These are phyloP conservation scores for Heterobasidion annosum DNA, from an alignment of 1,284 basidiomycete species.

Conservation along the genomic window DNA sequence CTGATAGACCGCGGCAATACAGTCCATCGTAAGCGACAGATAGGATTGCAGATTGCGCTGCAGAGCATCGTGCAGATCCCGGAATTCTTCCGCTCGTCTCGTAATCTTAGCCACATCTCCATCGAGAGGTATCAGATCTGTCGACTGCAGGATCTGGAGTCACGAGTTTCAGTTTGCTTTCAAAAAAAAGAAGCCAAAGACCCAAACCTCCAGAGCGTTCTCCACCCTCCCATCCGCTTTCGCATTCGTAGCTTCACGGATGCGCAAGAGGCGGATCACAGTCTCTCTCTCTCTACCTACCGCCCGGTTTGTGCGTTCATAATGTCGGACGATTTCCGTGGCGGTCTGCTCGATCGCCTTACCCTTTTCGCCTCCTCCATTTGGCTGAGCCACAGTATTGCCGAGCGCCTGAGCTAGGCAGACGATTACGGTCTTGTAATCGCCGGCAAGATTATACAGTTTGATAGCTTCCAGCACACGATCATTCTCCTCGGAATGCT, in stretches of 20 bases:
- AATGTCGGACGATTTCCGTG: slow-evolving; percentile 77
- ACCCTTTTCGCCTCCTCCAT: slow-evolving; percentile 59
- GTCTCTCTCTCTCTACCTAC: slow-evolving; percentile 73
- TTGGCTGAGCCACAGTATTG: slow-evolving; percentile 68
- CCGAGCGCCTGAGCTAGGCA: slow-evolving; percentile 88
- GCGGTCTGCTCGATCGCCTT: slow-evolving; percentile 73
- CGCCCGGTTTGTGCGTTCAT: slow-evolving; percentile 73
- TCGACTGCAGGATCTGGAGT: slow-evolving; percentile 75
- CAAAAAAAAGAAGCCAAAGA: not conserved
- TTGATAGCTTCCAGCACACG: slow-evolving; percentile 89
- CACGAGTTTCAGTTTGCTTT: slow-evolving; percentile 56
- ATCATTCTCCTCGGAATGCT: slow-evolving; percentile 67
- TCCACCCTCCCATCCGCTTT: slow-evolving; percentile 72
- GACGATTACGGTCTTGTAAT: slow-evolving; percentile 82
- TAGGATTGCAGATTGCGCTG: slow-evolving; percentile 88
- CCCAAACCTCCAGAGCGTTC: slow-evolving; percentile 69
- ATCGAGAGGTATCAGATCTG: slow-evolving; percentile 84
- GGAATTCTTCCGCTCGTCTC: slow-evolving; percentile 85
- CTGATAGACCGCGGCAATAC: slow-evolving; percentile 74
- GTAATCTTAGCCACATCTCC: slow-evolving; percentile 84
- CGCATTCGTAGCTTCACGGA: slow-evolving; percentile 77
- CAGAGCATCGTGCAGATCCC: slow-evolving; percentile 77
- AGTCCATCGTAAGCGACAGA: slow-evolving; percentile 91
- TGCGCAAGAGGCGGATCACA: slow-evolving; percentile 69
- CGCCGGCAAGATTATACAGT: slow-evolving; percentile 91